Percentiles rank a stretch among this genome's conserved stretches.
Evolutionary conservation across 495 filamentous ascomycete species (phyloP).

Genomic region (Aspergillus leporis): DNA sequence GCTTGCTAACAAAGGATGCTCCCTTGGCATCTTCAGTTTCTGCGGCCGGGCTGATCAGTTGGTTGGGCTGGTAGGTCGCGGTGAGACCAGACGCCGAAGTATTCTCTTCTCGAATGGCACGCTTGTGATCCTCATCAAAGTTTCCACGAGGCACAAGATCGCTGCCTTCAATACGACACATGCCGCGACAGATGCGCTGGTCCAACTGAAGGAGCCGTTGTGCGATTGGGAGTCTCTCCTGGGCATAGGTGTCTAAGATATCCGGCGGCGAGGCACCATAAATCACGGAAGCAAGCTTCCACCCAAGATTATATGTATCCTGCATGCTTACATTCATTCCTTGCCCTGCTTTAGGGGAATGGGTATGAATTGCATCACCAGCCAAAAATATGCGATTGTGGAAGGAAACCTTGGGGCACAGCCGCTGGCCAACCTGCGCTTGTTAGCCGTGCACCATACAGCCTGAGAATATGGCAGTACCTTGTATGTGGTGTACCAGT

Average conservation of each 20-base stretch:
- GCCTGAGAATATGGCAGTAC: not conserved
- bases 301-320: not conserved
- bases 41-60: not conserved
- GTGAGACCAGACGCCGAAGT: not conserved
- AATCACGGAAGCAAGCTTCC: not conserved
- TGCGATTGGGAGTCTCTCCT: not conserved
- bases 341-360: not conserved
- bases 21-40: not conserved
- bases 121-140: not conserved
- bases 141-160: not conserved
- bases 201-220: not conserved
- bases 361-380: not conserved
- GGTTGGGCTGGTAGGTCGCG: not conserved
- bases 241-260: not conserved
- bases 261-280: not conserved
- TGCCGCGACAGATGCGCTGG: not conserved
- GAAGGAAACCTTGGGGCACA: not conserved
- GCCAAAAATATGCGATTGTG: not conserved
- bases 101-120: not conserved
- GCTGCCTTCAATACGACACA: not conserved
- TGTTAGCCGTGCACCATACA: not conserved
- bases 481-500: not conserved
- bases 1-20: not conserved
- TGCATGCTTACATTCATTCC: not conserved
- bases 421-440: not conserved